Evolutionary conservation across 73 alveolate species (phyloP), one percentile per base, ranked within the genome.

Genomic region (Durusdinium trenchii): DNA sequence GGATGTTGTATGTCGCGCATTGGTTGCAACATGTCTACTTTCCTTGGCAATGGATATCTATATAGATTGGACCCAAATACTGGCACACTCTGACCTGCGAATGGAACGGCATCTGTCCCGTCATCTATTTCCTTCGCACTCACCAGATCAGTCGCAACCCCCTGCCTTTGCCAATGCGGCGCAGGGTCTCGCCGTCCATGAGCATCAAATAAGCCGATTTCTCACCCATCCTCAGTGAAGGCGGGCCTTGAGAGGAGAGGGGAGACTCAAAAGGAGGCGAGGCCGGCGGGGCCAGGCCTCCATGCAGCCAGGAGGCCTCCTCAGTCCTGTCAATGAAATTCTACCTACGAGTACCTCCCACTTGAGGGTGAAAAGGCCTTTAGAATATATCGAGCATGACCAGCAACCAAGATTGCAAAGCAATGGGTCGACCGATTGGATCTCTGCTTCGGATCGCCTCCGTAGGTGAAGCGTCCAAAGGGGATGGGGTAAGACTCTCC

Each of bases 131-230:
- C 35, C 71, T 18, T 57, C 35, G 71, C 35, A 26, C 71, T 14
- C 35, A 57, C 26, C 35, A 26, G 71, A 57, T 26, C 14, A 18
- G n/a, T n/a, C n/a, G n/a, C n/a, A n/a, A n/a, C 43, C 42, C 84
- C 48, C 32, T 50, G 60, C 76, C 76, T 30, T 60, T 86, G 54
- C 62, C 95, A 45, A 86, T 40, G 96, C 86, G 86, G 54, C 96
- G 96, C 67, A 89, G 71, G 61, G 82, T 61, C 96, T 89, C 96
- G 32, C 96, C 96, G 45, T 89, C 96, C 86, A 89, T 51, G 51
- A 89, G 71, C 96, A 89, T 89, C 73, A 89, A 28, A 75, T 89
- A 89, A 50, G 86, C 96, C 9, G 86, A 64, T 51, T 20, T 45
- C 86, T 75, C 96, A 36, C 86, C n/a, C 50, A 89, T 48, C 85